phyloP scores from a whole-genome alignment of 306 rosid species.

The Casuarina equisetifolia region DNA sequence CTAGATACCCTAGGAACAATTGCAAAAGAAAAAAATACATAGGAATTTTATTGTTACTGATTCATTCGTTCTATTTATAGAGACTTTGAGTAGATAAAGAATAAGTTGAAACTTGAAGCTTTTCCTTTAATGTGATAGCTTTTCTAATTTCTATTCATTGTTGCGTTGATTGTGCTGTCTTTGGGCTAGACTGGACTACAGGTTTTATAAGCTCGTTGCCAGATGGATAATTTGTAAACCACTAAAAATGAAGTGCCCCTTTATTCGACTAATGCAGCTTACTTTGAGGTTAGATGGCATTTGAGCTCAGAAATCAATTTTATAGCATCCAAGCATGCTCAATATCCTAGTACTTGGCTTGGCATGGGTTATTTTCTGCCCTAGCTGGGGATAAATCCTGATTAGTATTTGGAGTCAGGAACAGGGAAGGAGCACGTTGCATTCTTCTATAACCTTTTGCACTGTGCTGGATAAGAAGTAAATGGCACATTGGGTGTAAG shows the following conservation, averaged over 20 bases:
- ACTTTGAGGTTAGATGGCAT: neutral
- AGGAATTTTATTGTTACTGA: neutral
- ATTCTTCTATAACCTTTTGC: neutral
- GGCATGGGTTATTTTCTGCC: neutral
- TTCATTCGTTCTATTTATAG: neutral
- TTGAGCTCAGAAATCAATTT: neutral
- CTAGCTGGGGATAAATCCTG: neutral
- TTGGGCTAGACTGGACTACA: neutral
- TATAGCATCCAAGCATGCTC: neutral
- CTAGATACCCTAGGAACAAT: neutral
- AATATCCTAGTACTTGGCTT: neutral
- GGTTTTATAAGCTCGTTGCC: neutral
- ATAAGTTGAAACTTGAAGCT: neutral
- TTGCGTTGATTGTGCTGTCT: neutral
- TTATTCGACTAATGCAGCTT: neutral
- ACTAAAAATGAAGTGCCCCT: neutral
- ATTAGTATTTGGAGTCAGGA: neutral
- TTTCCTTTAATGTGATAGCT: neutral
- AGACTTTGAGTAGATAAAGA: neutral
- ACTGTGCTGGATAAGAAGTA: neutral
- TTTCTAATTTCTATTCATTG: neutral
- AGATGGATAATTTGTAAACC: neutral
- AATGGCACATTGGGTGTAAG: neutral
- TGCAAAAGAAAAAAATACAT: neutral
- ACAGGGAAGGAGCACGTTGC: neutral